These are phyloP conservation scores for Elaeagnus macrophylla DNA, from an alignment of 306 rosid species.

Conservation along the genomic window DNA sequence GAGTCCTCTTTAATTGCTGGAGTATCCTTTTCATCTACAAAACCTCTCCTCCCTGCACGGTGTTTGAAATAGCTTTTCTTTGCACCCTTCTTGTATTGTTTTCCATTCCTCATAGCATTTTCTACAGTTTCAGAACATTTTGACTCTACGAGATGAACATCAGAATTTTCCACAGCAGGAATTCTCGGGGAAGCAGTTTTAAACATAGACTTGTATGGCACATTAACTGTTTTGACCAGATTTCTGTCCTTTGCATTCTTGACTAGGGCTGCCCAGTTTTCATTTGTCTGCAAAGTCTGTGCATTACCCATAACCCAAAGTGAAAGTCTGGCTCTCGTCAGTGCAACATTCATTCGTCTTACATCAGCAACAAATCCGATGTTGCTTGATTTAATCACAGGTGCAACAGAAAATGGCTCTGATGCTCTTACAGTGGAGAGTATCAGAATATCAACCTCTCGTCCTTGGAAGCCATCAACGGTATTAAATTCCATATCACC, in stretches of 20 bases:
- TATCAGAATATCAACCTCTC: conserved; percentile 86
- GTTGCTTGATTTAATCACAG: conserved; percentile 43
- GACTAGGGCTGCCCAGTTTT: conserved; percentile 78
- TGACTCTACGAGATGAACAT: conserved; percentile 17
- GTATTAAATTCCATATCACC: conserved; percentile 74
- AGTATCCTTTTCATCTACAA: conserved; percentile 20
- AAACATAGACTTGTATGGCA: conserved; percentile 57
- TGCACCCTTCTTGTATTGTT: conserved; percentile 18
- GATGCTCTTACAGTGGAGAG: conserved; percentile 93
- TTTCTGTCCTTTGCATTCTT: conserved; percentile 78
- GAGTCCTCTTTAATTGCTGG: conserved; percentile 24
- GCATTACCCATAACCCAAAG: conserved; percentile 94
- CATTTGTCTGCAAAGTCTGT: conserved; percentile 70
- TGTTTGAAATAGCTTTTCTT: conserved; percentile 21
- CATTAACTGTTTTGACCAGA: conserved; percentile 39
- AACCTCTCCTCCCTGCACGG: conserved; percentile 27
- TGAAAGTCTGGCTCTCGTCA: conserved; percentile 84
- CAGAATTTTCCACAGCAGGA: conserved; percentile 22
- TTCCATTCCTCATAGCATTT: conserved; percentile 20
- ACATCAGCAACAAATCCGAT: conserved; percentile 97
- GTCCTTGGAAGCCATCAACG: conserved; percentile 97
- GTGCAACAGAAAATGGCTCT: conserved; percentile 25
- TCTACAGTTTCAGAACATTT: conserved; percentile 36
- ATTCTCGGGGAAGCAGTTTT: conserved; percentile 28
- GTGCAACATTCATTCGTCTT: conserved; percentile 97